Evolutionary conservation across 371 early-diverging fungal species (phyloP), one percentile per base, ranked within the genome.

Genomic region (Mucor piriformis): DNA sequence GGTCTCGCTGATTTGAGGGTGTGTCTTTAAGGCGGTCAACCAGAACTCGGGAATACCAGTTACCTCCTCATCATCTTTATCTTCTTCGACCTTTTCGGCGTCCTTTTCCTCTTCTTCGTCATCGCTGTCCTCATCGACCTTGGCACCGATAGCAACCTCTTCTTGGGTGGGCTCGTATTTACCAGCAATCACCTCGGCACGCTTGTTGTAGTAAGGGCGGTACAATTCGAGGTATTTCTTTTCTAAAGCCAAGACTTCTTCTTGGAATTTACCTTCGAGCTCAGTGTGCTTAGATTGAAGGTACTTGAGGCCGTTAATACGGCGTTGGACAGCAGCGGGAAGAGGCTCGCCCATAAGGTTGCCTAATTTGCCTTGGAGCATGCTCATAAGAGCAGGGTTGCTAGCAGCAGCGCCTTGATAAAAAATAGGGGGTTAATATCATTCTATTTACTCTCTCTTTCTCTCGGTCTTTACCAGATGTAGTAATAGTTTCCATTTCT

Each of bases 191-290:
- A 95, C 83, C 46, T 83, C 78, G 50, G 84, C 73, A 67, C 97
- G 93, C 86, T 92, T 88, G 64, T 91, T 87, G 73, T 94, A 96
- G 24, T 94, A 76, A 33, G 97, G 97, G 57, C 86, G 83, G 73
- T 94, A 92, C 64, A 88, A 72, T 35, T 70, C 78, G n/a, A 86
- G 83, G 75, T 93, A 98, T 77, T 96, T 95, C 85, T 95, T 95
- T 78, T 98, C 98, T 29, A 98, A 80, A 49, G 85, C 95, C 33
- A 92, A 71, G 47, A 97, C 88, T 78, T 96, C 96, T 66, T 92
- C 84, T 57, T 91, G 90, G 87, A 96, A 93, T 73, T 92, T 78
- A 49, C 83, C 81, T 73, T 95, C 94, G 48, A 98, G 75, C 25
- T 82, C 89, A 42, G 83, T 66, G 63, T 92, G 93, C 82, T 95